Evolutionary conservation across 495 filamentous ascomycete species (phyloP).

Genomic region (Venustampulla echinocandica): DNA sequence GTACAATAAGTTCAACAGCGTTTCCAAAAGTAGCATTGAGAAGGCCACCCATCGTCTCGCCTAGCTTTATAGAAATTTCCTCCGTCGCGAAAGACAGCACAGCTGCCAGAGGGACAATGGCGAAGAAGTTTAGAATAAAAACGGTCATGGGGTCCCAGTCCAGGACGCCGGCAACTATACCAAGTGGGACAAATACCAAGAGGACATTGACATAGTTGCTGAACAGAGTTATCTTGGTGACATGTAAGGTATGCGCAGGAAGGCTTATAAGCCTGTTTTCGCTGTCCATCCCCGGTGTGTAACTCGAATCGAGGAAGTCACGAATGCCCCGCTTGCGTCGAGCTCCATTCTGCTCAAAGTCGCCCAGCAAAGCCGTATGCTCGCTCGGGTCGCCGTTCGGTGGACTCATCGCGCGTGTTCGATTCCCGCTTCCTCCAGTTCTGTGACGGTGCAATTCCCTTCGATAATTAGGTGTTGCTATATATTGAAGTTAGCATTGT

Average conservation of each 20-base stretch:
- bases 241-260: conserved; percentile 43
- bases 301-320: conserved; percentile 30
- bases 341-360: conserved; percentile 9
- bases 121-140: conserved; percentile 88
- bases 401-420: not conserved
- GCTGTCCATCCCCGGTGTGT: conserved; percentile 39
- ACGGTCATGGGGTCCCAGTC: conserved; percentile 66
- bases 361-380: conserved; percentile 12
- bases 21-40: conserved; percentile 97
- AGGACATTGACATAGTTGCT: conserved; percentile 79
- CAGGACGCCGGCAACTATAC: conserved; percentile 68
- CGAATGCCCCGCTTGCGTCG: conserved; percentile 5
- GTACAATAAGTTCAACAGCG: conserved; percentile 94
- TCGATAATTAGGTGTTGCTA: conserved; percentile 16
- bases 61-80: conserved; percentile 74
- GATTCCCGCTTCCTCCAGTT: not conserved
- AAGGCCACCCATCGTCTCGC: conserved; percentile 83
- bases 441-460: conserved; percentile 8
- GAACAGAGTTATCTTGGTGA: conserved; percentile 42
- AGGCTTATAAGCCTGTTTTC: conserved; percentile 46
- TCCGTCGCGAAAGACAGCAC: conserved; percentile 93
- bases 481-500: conserved; percentile 16
- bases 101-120: conserved; percentile 88
- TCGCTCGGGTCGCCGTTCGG: conserved; percentile 9
- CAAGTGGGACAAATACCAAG: conserved; percentile 81